Percentiles rank a stretch among this genome's conserved stretches.
phyloP scores from a whole-genome alignment of 2,329 filamentous ascomycete species.

The Fusarium chuoi region DNA sequence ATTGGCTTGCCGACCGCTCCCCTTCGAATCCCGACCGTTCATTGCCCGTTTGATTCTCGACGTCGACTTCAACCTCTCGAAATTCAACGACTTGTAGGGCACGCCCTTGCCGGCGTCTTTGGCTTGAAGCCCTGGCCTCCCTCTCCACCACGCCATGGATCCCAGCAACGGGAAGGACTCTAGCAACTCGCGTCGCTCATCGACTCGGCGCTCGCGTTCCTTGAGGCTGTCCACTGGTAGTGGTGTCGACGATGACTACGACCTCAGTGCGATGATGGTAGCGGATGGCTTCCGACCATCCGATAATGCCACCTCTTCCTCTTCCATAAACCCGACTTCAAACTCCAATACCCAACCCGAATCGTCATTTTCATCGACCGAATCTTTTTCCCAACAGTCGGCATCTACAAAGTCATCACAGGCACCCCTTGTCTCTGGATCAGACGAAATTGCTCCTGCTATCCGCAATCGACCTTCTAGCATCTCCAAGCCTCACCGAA shows the following conservation, averaged over 20 bases:
- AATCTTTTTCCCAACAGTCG: slow-evolving; percentile 25
- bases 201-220: slow-evolving; percentile 56
- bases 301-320: slow-evolving; percentile 23
- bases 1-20: slow-evolving; percentile 22
- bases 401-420: slow-evolving; percentile 20
- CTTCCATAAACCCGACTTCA: slow-evolving; percentile 25
- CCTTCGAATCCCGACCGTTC: slow-evolving; percentile 8
- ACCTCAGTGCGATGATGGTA: slow-evolving; percentile 61
- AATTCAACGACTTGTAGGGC: slow-evolving; percentile 34
- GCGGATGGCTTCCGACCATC: slow-evolving; percentile 63
- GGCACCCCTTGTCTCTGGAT: slow-evolving; percentile 11
- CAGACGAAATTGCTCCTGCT: slow-evolving; percentile 35
- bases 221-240: slow-evolving; percentile 49
- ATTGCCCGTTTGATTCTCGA: slow-evolving; percentile 30
- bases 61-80: slow-evolving; percentile 26
- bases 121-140: slow-evolving; percentile 38
- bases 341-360: slow-evolving; percentile 35
- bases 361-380: slow-evolving; percentile 4
- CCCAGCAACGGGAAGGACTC: slow-evolving; percentile 51
- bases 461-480: slow-evolving; percentile 61
- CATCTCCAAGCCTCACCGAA: slow-evolving; percentile 63
- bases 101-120: slow-evolving; percentile 42
- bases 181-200: slow-evolving; percentile 55
- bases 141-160: slow-evolving; percentile 52
- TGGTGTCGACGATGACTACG: slow-evolving; percentile 58